Evolutionary conservation across 257 asterid genomes (phyloP).

Genomic region (Ophiorrhiza pumila): DNA sequence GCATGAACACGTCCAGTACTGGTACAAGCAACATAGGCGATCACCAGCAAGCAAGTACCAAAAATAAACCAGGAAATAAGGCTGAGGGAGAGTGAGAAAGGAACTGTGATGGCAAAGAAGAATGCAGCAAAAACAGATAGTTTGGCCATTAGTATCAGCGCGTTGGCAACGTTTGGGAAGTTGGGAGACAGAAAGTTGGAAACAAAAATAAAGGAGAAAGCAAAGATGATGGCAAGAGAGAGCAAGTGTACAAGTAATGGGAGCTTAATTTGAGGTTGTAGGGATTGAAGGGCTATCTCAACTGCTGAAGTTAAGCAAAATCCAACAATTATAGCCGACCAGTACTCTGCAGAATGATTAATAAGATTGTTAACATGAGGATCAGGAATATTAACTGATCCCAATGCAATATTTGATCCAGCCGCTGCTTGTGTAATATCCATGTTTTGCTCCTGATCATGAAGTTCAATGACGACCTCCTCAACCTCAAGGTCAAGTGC

Average conservation of each 20-base stretch:
- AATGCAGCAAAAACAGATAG: not conserved
- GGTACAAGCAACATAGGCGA: not conserved
- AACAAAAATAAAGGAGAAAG: not conserved
- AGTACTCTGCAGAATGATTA: not conserved
- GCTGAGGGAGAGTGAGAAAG: not conserved
- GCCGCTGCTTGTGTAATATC: no score
- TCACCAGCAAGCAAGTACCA: not conserved
- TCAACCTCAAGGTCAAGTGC: no score
- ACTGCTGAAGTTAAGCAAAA: conserved; percentile 17
- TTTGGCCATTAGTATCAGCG: not conserved
- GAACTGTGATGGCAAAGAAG: conserved; percentile 7
- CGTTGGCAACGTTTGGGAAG: not conserved
- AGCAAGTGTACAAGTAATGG: conserved; percentile 1
- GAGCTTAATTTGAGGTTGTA: not conserved
- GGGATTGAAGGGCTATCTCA: conserved; percentile 2
- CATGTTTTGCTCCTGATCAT: no score
- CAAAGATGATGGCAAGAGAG: not conserved
- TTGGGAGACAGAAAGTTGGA: not conserved
- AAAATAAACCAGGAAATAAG: not conserved
- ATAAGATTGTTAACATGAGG: not conserved
- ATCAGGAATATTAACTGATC: no score
- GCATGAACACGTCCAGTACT: no score
- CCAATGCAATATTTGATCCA: no score
- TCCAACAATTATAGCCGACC: not conserved
- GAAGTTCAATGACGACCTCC: no score